Base-by-base conservation (phyloP, 805 yeast genomes). In the Osmozyma mogii region DNA sequence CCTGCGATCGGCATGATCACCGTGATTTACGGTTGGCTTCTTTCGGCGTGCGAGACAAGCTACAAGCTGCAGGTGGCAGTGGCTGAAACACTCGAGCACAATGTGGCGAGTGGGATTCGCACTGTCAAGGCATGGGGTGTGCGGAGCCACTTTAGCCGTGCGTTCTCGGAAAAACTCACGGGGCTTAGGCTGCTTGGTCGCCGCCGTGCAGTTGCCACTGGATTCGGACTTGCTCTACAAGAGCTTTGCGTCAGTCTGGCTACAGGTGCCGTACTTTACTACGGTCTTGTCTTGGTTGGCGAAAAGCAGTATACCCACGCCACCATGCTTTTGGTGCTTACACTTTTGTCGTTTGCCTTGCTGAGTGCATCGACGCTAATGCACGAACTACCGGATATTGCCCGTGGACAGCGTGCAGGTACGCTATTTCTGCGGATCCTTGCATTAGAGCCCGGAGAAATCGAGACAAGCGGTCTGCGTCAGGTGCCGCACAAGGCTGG, bases 331-430 rank as follows among this genome's bases (percentile, higher is more conserved):
- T 72, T 75, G 43, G 83, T 88, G 0, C 68, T 84, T 30, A 69
- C 88, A 1, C 51, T 92, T 36, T 56, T 89, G 15, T 57, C 85
- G 1, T 84, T 89, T 48, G 76, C 95, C 0, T 59, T 84, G 17
- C 66, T 77, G 29, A 72, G 76, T 9, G 72, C 89, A 11, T 68
- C 77, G 4, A 59, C 67, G 13, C 45, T 83, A 15, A 56, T 87
- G 24, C 53, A 66, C 10, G 75, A 78, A 34, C 58, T 88, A n/a
- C 95, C 97, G 0, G 83, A 79, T 36, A 68, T 87, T 3, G 70
- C 80, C 13, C 70, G 87, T 35, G 95, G 95, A 1, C 78, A 84
- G 46, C 58, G 88, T 43, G 84, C 84, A 7, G 84, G 78, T 0
- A 64, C 71, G 2, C 46, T 44, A 28, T 54, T 80, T 1, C 55